Evolutionary conservation across 768 basidiomycete species (phyloP), one percentile per base, ranked within the genome.

Genomic region (Clavaria fumosa): DNA sequence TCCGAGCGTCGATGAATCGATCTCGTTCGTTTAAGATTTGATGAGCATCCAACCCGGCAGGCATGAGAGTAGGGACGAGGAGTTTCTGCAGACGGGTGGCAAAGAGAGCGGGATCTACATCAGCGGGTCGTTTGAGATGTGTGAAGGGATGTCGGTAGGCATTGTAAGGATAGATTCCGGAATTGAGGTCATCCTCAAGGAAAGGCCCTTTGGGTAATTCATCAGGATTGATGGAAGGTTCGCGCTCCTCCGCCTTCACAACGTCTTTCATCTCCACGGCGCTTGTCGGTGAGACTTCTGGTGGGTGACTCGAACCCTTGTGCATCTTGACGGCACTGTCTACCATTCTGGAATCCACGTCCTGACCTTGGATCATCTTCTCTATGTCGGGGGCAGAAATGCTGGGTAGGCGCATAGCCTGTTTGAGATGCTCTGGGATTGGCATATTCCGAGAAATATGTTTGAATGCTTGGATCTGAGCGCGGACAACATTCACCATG

Each of bases 21-120:
- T 93, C 86, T 4, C 93, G 75, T 58, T 99, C 95, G 45, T 85
- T 80, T 50, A 90, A 67, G 43, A 96, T 69, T 45, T 86, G 74
- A 47, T 91, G 80, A 3, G 91, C 84, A 54, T 99, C 95, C 21
- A 99, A 72, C 11, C 93, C 93, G 7, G 69, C 60, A 0, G 95
- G 93, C 74, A 86, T 84, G 43, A 96, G 61, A 5, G 82, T 82
- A 0, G 95, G 95, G 14, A 97, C 67, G 30, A 96, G 61, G 17
- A 88, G 69, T 3, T 82, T 70, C 50, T 86, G 83, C 20, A 85
- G 64, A 23, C 78, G 76, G 20, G 78, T 79, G 1, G 76, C 72
- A 47, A 73, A 77, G 40, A 75, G 58, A 30, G 64, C 57, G 10
- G 76, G 75, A 50, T 75, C 74, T 35, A 61, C 64, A 36, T 74